A percentile compares a stretch with the other conserved stretches of the same genome.
These are phyloP conservation scores for Xylaria sp. DNA, from an alignment of 2,329 filamentous ascomycete genomes.

Conservation along the genomic window DNA sequence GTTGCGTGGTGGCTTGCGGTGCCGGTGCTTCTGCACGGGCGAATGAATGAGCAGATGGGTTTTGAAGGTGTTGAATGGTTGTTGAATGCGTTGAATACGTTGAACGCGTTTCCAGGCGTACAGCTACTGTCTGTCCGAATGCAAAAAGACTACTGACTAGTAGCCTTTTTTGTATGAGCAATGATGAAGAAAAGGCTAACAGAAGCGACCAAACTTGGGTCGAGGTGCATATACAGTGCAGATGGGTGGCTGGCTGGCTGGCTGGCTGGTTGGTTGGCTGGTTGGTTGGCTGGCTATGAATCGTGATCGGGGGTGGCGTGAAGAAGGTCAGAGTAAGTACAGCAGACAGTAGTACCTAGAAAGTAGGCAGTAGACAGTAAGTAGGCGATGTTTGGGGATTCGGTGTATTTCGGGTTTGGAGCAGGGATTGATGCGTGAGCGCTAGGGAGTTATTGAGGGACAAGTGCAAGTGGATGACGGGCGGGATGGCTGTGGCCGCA, in stretches of 20 bases:
- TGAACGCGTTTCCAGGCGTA: conserved; percentile 6
- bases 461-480: background rate
- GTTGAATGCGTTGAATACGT: too few species aligned
- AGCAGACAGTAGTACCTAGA: too few species aligned
- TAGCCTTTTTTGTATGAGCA: conserved; percentile 24
- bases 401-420: background rate
- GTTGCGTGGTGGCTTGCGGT: conserved; percentile 22
- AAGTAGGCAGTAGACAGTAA: background rate
- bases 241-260: conserved; percentile 6
- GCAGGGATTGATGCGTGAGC: background rate
- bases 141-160: conserved; percentile 27
- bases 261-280: background rate
- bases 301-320: background rate
- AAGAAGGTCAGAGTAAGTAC: background rate
- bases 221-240: conserved; percentile 19
- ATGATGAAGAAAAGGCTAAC: conserved; percentile 25
- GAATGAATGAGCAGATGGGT: conserved; percentile 6
- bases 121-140: conserved; percentile 21
- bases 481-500: background rate
- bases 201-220: conserved; percentile 15
- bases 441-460: background rate
- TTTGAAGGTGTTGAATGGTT: too few species aligned
- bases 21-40: conserved; percentile 15
- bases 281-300: background rate
- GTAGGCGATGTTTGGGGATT: conserved; percentile 19